Evolutionary conservation across 1,284 basidiomycete genomes (phyloP).

Genomic region (Pseudozyma thailandica): DNA sequence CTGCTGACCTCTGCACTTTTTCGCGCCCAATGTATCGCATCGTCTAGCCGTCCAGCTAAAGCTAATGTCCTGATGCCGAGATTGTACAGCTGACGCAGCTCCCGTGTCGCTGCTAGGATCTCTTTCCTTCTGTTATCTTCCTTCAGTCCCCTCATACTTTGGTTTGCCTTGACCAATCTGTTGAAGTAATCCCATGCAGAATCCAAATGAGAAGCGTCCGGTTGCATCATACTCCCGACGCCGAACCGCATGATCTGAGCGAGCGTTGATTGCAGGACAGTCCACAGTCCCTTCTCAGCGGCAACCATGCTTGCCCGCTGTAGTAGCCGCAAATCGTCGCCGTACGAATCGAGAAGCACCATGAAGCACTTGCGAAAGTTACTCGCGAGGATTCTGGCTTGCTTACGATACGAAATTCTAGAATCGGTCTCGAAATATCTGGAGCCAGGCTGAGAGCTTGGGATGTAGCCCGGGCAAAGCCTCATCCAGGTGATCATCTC

Average conservation of each 20-base stretch:
- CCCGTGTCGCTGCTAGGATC: background rate
- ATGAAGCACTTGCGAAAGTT: slow-evolving; percentile 34
- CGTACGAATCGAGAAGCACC: slow-evolving; percentile 27
- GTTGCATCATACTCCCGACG: background rate
- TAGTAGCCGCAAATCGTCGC: slow-evolving; percentile 28
- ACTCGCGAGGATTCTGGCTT: slow-evolving; percentile 4
- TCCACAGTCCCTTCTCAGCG: slow-evolving; percentile 28
- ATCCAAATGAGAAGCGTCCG: background rate
- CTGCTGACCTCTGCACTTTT: background rate
- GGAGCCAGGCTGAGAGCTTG: no score
- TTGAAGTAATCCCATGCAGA: slow-evolving; percentile 24
- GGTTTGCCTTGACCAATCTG: slow-evolving; percentile 9
- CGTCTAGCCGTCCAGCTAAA: slow-evolving; percentile 31
- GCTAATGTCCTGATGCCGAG: slow-evolving; percentile 38
- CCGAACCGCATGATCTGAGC: slow-evolving; percentile 38
- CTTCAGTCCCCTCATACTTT: slow-evolving; percentile 13
- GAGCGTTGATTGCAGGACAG: slow-evolving; percentile 22
- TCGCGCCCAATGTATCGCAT: slow-evolving; percentile 31
- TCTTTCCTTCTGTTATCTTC: slow-evolving; percentile 3
- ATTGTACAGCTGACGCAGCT: slow-evolving; percentile 34
- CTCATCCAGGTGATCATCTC: slow-evolving; percentile 45
- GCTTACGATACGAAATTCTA: background rate
- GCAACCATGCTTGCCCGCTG: slow-evolving; percentile 35
- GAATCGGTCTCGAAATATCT: slow-evolving; percentile 13
- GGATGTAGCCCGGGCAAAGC: slow-evolving; percentile 32